Base-by-base conservation (phyloP, 306 rosid genomes). In the Castanea mollissima region DNA sequence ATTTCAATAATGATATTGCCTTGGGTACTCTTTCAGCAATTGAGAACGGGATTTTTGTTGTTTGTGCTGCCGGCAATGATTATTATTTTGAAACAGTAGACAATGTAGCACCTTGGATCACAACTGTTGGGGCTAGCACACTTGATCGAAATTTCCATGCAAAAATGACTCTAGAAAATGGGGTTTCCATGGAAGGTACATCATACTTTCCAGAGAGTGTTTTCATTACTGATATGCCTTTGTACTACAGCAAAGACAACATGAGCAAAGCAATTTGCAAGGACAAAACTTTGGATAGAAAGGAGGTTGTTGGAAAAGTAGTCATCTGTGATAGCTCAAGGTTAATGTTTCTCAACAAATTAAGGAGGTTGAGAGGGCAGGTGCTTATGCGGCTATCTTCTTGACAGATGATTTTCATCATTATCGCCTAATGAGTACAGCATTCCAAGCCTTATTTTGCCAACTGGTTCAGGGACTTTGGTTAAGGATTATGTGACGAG, bases 91-190 rank as follows among this genome's bases (percentile, higher is more conserved):
- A 13, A 1, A 2, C 32, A 2, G 60, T 15, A 16, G 2, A 2
- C 6, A 76, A 77, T 8, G 78, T 56, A 25, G 78, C 78, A 8
- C 78, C 78, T 0, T 81, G 84, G 84, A 76, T 76, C 56, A 59
- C 73, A 9, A 81, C 80, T 16, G 77, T 69, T 2, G 84, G 73
- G 5, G 84, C 77, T 3, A 60, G 60, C 3, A 62, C 62, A 2
- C 49, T 76, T 27, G 79, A 46, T 76, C 32, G 79, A 20, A 27
- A 1, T 20, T 63, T 62, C 12, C 19, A 29, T 25, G 79, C 62
- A 1, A 25, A 4, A 44, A 0, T 76, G 32, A 60, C 79, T 10
- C 31, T 46, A 11, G 54, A 13, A 1, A 13, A 51, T 51, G 74
- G 34, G 1, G 8, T 76, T 5, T 13, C 29, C 1, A 51, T 55